Evolutionary conservation across 2,329 filamentous ascomycete genomes (phyloP), one percentile per base, ranked within the genome.

Genomic region (Fusarium chuoi): DNA sequence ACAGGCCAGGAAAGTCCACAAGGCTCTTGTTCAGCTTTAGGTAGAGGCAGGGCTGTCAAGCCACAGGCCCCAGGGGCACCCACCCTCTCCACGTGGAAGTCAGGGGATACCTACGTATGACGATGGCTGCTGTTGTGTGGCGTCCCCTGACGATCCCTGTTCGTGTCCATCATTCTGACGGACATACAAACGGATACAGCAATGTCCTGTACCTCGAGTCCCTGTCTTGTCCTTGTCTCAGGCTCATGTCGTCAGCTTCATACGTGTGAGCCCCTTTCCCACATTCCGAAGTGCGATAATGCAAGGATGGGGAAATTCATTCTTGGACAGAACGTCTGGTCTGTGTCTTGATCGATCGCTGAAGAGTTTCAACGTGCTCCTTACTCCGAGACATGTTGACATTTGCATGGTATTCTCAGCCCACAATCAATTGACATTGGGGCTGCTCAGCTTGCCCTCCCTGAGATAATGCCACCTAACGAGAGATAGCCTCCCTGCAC

Each of bases 111-210:
- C 33, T 52, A 28, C 49, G 38, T 52, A 58, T 72, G 63, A 59
- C 45, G 62, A 66, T 68, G 54, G 63, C 48, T 38, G 30, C 30
- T 68, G 55, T 59, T 60, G 46, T 62, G 68, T 74, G 71, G 68
- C 71, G 71, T 74, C 71, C 71, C 71, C 71, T 74, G 71, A 65
- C 68, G 71, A 74, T 74, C 71, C 63, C 39, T 56, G 71, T 72
- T 74, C 59, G 67, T 65, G 67, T 24, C 63, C 61, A 61, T 67
- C 46, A 58, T 55, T 62, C 58, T 74, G 71, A 70, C 58, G 63
- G 51, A 22, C 67, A 70, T 70, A 48, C 55, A 68, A 46, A 69
- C 48, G 48, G n/a, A 59, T 56, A 52, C 65, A 38, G 51, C 35
- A 22, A 36, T 26, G 30, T 65, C 56, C 41, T 33, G 44, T 64